Conservation (phyloP, 257 asterid species). For the Solanum etuberosum region DNA sequence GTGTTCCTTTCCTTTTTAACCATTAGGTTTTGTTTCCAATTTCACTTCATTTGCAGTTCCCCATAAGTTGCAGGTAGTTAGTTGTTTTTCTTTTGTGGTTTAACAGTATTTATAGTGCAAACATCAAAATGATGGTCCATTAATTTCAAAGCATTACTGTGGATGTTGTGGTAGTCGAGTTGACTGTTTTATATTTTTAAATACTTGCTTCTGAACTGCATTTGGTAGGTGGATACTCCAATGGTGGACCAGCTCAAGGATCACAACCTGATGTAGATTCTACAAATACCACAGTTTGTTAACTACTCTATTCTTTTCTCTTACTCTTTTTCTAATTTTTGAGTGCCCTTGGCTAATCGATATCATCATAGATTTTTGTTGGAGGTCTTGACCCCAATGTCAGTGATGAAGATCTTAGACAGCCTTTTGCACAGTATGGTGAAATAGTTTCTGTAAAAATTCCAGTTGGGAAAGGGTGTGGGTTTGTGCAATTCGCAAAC, state of each 20-base stretch:
- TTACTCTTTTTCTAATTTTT: not conserved
- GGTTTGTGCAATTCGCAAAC: conserved; percentile 83
- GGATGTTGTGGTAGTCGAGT: not conserved
- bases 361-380: conserved; percentile 61
- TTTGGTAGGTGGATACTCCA: conserved; percentile 59
- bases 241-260: conserved; percentile 59
- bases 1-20: not conserved
- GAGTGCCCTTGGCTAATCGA: conserved; percentile 14
- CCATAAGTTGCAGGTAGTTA: not conserved
- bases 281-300: conserved; percentile 76
- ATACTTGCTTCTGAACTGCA: conserved; percentile 7
- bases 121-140: not conserved
- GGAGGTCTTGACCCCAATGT: conserved; percentile 90
- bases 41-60: not conserved
- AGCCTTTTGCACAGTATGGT: conserved; percentile 72
- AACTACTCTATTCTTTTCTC: conserved; percentile 14
- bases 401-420: conserved; percentile 78
- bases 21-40: not conserved
- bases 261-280: conserved; percentile 75
- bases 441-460: conserved; percentile 78
- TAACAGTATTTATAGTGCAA: not conserved
- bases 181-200: not conserved
- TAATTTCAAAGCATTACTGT: not conserved
- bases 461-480: conserved; percentile 89
- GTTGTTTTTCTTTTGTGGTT: not conserved